A percentile compares a stretch with the other conserved stretches of the same genome.
These are phyloP conservation scores for Letharia columbiana DNA, from an alignment of 495 filamentous ascomycete species.

Conservation along the genomic window DNA sequence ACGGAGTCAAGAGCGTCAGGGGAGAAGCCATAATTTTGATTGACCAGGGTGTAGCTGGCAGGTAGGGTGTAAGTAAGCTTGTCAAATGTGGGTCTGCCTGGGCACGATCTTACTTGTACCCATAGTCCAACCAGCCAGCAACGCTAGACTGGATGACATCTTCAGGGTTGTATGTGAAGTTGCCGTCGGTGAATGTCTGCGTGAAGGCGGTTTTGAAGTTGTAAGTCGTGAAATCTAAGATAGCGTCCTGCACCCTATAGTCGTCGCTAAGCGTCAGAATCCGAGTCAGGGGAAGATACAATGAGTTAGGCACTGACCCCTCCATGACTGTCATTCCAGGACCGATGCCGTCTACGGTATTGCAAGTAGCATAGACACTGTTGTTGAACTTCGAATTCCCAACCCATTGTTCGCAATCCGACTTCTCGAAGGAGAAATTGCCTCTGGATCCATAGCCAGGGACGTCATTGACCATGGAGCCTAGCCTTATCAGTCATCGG, in stretches of 20 bases:
- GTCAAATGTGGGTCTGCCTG: not conserved
- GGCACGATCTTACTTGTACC: not conserved
- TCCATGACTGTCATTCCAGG: not conserved
- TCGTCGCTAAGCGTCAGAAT: not conserved
- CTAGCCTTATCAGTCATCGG: not conserved
- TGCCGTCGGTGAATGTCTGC: not conserved
- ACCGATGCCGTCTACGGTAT: not conserved
- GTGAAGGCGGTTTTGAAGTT: not conserved
- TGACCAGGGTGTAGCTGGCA: not conserved
- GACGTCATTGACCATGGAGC: not conserved
- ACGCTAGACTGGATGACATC: not conserved
- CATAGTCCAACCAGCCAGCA: not conserved
- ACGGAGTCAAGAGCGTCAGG: not conserved
- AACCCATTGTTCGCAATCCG: not conserved
- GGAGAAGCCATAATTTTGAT: not conserved
- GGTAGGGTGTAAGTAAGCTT: not conserved
- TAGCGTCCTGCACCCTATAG: not conserved
- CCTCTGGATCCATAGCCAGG: not conserved
- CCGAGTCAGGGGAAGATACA: not conserved
- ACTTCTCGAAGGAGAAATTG: not conserved
- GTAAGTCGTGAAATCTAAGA: not conserved
- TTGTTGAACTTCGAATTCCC: not conserved
- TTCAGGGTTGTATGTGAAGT: not conserved
- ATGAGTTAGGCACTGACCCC: not conserved
- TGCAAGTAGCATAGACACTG: not conserved